phyloP scores from a whole-genome alignment of 805 yeast genomes.

The Lipomyces japonicus region DNA sequence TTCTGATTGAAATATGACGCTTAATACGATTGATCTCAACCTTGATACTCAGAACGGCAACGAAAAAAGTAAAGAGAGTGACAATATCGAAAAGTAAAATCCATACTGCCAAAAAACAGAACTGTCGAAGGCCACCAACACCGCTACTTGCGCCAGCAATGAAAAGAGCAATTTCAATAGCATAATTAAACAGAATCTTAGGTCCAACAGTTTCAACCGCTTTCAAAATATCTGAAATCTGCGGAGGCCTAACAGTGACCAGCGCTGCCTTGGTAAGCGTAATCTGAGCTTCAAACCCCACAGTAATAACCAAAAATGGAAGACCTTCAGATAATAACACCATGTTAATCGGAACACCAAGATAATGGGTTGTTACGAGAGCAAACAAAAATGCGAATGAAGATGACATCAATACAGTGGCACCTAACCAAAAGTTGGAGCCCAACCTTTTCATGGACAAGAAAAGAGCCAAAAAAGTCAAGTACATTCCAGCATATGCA shows the following conservation, averaged over 20 bases:
- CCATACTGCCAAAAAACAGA: slow-evolving; percentile 69
- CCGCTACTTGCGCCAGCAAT: slow-evolving; percentile 52
- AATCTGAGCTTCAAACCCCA: slow-evolving; percentile 87
- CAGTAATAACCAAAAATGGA: slow-evolving; percentile 86
- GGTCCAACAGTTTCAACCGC: slow-evolving; percentile 46
- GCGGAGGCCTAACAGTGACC: slow-evolving; percentile 34
- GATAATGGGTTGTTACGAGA: slow-evolving; percentile 53
- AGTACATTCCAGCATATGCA: slow-evolving; percentile 86
- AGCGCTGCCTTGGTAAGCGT: slow-evolving; percentile 52
- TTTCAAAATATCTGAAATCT: slow-evolving; percentile 27
- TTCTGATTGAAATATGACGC: slow-evolving; percentile 69
- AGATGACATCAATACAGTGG: slow-evolving; percentile 73
- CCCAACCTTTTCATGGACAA: slow-evolving; percentile 73
- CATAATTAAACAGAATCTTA: slow-evolving; percentile 68
- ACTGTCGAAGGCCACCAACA: slow-evolving; percentile 71
- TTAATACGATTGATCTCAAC: slow-evolving; percentile 84
- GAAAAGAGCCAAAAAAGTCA: slow-evolving; percentile 71
- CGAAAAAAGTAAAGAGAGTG: slow-evolving; percentile 72
- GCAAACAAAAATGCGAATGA: slow-evolving; percentile 82
- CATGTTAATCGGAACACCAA: slow-evolving; percentile 62
- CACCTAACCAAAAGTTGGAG: slow-evolving; percentile 82
- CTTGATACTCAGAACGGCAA: slow-evolving; percentile 80
- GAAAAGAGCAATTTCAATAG: slow-evolving; percentile 68
- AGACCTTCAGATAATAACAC: slow-evolving; percentile 81
- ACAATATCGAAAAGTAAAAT: slow-evolving; percentile 68